Base-by-base conservation (phyloP, 1,284 basidiomycete genomes). In the Anthracocystis walkeri region DNA sequence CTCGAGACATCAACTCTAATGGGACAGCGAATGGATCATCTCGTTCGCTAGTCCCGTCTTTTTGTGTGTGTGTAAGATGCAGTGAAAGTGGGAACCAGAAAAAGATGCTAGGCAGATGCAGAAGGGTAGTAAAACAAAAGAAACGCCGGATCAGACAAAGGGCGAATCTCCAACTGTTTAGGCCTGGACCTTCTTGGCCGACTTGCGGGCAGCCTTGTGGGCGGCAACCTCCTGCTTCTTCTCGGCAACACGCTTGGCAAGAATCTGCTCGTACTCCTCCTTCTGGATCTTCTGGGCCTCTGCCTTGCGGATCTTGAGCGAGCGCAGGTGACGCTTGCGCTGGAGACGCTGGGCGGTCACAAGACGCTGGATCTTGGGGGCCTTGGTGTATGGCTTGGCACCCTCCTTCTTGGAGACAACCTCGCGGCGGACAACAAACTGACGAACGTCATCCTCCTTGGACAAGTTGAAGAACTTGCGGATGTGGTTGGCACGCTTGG, bases 361-460 rank as follows among this genome's bases (percentile, higher is more conserved):
- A 59, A 86, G 82, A 71, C 84, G 85, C 86, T 88, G 88, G 82
- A 88, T 88, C 84, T 92, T 93, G 87, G 86, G 96, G 90, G 95
- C 94, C 90, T 99, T 98, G 88, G 93, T 95, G 89, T 96, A 97
- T 70, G 94, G 92, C 90, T 97, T 98, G 79, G 93, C 94, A 82
- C 90, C 89, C 86, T 91, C 91, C 89, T 96, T 95, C 91, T 97
- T 97, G 87, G 92, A 91, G 88, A 88, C 91, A 62, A 98, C 93
- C 88, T 97, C 94, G 84, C 94, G 89, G 79, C 88, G 87, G 82
- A 97, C 91, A 49, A 85, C 85, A 87, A 97, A 98, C 88, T 97
- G 94, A 88, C 93, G 91, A 71, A 98, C 95, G 88, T 98, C 96
- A 86, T 98, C 96, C 86, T 96, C 93, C 91, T 98, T 98, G 88